phyloP scores from a whole-genome alignment of 1,139 yeast genomes.

The Sugiyamaella sp. region DNA sequence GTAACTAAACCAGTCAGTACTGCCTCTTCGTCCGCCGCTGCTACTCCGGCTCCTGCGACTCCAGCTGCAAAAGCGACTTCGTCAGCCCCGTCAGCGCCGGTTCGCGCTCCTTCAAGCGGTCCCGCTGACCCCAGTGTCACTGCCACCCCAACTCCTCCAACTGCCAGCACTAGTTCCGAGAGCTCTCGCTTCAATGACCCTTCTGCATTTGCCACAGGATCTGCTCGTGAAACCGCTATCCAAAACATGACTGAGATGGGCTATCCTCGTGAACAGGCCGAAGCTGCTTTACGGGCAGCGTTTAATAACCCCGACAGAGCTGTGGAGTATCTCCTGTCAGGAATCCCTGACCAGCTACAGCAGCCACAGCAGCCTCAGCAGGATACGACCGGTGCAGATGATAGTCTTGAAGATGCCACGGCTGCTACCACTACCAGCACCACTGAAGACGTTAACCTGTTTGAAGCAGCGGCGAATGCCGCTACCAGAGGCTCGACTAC shows the following conservation, averaged over 20 bases:
- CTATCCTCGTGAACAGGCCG: conserved; percentile 83
- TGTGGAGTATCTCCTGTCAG: conserved; percentile 88
- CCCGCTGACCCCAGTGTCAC: conserved; percentile 38
- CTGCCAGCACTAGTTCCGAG: conserved; percentile 25
- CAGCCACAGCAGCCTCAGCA: conserved; percentile 31
- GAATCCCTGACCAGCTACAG: conserved; percentile 68
- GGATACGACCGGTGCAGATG: conserved; percentile 32
- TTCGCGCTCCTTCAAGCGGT: conserved; percentile 37
- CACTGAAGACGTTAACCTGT: conserved; percentile 41
- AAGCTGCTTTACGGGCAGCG: conserved; percentile 91
- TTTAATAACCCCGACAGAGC: conserved; percentile 98
- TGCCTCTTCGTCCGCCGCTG: conserved; percentile 34
- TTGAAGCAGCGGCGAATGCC: conserved; percentile 38
- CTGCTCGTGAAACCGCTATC: conserved; percentile 67
- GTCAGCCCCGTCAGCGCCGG: conserved; percentile 34
- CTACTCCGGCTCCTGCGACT: conserved; percentile 37
- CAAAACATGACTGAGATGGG: conserved; percentile 95
- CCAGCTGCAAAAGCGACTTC: conserved; percentile 37
- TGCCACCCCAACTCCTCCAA: conserved; percentile 37
- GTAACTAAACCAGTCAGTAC: conserved; percentile 48
- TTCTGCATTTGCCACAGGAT: conserved; percentile 57
- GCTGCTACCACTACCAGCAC: conserved; percentile 39
- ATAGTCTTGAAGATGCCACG: conserved; percentile 32
- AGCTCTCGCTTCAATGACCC: conserved; percentile 37
- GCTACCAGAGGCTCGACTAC: conserved; percentile 19